Base-by-base conservation (phyloP, 2,329 filamentous ascomycete genomes). In the Zasmidium citrigriseum region DNA sequence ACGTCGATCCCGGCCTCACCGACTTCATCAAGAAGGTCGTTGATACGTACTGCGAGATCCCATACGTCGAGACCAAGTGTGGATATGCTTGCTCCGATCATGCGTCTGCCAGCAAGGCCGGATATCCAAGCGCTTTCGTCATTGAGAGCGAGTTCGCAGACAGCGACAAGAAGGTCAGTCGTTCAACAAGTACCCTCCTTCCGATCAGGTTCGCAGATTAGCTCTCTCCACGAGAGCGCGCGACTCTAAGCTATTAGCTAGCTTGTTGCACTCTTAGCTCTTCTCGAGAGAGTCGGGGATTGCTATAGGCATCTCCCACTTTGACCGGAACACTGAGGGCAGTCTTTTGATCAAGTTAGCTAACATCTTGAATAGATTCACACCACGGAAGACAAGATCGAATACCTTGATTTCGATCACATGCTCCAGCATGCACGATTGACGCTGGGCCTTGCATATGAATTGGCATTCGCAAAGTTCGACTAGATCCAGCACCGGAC, bases 381-480 rank as follows among this genome's bases (percentile, higher is more conserved):
- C 70, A 84, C 83, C 20, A 86, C 86, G 0, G 85, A 89, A 38
- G 89, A 91, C 71, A 81, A 81, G 68, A 86, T 91, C 63, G 85
- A 90, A 70, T 87, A 86, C 64, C 76, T 91, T 38, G 89, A 86
- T 67, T 96, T 96, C 72, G 86, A 93, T 72, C 92, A 96, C 74
- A 96, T 96, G 91, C 81, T 95, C 29, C 88, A 96, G 78, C 92
- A 96, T 75, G 91, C 90, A 21, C 88, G 86, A 72, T 83, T 96
- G 82, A 95, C 91, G 1, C 80, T 96, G 27, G 90, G 88, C 4
- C 82, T 96, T 66, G 90, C 88, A 3, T 93, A 93, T 69, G 92
- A 96, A 78, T 82, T 96, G 60, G 91, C 87, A 10, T 90, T 90
- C 77, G 86, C 90, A 20, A 80, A 89, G 59, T 90, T 93, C 66